phyloP scores from a whole-genome alignment of 164 flowering plant genomes.

The Chimonanthus salicifolius region DNA sequence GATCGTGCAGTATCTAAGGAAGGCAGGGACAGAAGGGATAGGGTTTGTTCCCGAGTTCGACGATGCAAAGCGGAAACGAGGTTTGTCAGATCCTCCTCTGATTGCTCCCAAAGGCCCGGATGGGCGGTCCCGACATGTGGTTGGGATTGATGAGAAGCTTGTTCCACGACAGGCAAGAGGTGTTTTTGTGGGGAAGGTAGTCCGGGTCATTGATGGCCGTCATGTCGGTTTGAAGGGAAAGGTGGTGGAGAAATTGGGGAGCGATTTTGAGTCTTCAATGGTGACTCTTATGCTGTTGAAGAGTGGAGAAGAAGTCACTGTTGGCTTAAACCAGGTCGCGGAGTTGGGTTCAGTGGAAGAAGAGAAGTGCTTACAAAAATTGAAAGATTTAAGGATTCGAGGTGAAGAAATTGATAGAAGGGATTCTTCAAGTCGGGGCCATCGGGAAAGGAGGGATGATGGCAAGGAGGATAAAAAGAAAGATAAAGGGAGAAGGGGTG shows the following conservation, averaged over 20 bases:
- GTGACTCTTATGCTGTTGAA: slow-evolving; percentile 38
- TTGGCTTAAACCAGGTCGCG: slow-evolving; percentile 35
- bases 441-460: slow-evolving; percentile 10
- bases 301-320: slow-evolving; percentile 37
- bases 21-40: slow-evolving; percentile 41
- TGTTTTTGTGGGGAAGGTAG: slow-evolving; percentile 24
- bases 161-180: slow-evolving; percentile 13
- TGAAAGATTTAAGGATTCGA: slow-evolving; percentile 30
- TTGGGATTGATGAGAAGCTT: slow-evolving; percentile 19
- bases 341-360: slow-evolving; percentile 64
- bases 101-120: slow-evolving; percentile 19
- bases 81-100: slow-evolving; percentile 4
- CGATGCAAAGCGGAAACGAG: slow-evolving; percentile 13
- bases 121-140: slow-evolving; percentile 13
- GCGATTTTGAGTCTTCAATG: slow-evolving; percentile 14
- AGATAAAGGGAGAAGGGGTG: slow-evolving; percentile 11
- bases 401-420: slow-evolving; percentile 6
- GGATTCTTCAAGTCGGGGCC: background rate
- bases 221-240: slow-evolving; percentile 45
- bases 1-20: slow-evolving; percentile 30
- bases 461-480: slow-evolving; percentile 17
- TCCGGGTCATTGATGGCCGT: slow-evolving; percentile 30
- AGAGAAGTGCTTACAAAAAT: slow-evolving; percentile 44
- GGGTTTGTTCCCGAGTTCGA: slow-evolving; percentile 31
- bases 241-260: slow-evolving; percentile 28